Base-by-base conservation (phyloP, 2,329 filamentous ascomycete genomes). In the Zarea fungicola region DNA sequence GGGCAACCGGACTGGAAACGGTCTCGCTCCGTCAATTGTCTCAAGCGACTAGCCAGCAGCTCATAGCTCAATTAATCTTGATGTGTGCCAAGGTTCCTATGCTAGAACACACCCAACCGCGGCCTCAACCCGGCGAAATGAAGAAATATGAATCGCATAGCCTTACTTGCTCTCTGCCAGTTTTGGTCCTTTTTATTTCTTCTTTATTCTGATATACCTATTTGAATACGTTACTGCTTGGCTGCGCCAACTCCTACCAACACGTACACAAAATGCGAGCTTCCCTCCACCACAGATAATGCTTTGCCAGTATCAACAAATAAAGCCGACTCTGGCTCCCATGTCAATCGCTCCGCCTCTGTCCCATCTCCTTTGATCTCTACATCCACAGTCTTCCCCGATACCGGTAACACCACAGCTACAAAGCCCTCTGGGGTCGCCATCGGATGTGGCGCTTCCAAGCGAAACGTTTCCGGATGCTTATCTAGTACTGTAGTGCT, bases 401-500 rank as follows among this genome's bases (percentile, higher is more conserved):
- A 46, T 8, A 39, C 32, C 14, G 43, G 43, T 2, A 46, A 34
- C 25, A 37, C 43, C 43, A 46, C 43, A 18, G 43, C 43, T 8
- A 46, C 43, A 25, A 16, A 37, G 43, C 35, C 34, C 5, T 28
- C 43, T 5, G 43, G 43, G 13, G 43, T 46, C n/a, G 18, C 4
- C 43, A 46, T 29, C 9, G 18, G 13, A 11, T 16, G 22, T 5
- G 16, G 18, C 22, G 18, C 16, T 18, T 46, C 43, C 14, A 46
- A 34, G 25, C 43, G 43, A 16, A 46, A 18, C 43, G 43, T 46
- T 34, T 46, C 43, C 3, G 43, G 43, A 14, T 46, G 43, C 34
- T 37, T 46, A 25, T 46, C 43, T 23, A 46, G 43, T 7, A 46
- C 37, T 16, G 43, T 46, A 31, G 43, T 46, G 43, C 43, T 46